Percentiles rank a stretch among this genome's conserved stretches.
Evolutionary conservation across 345 rosid species (phyloP).

Genomic region (Carallia pectinifolia): DNA sequence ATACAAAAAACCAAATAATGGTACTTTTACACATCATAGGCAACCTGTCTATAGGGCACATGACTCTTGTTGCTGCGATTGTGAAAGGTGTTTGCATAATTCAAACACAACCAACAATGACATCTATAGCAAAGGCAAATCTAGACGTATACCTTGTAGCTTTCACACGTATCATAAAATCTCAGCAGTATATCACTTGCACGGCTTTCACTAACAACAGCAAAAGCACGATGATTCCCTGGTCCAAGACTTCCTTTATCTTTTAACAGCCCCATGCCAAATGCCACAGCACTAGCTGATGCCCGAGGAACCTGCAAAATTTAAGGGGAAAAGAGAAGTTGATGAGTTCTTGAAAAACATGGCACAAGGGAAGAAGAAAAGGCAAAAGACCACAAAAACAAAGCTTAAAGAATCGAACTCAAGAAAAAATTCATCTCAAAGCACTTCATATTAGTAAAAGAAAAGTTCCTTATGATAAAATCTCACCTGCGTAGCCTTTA

Average conservation of each 20-base stretch:
- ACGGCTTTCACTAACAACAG: conserved; percentile 88
- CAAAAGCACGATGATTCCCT: conserved; percentile 72
- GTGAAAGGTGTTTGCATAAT: background rate
- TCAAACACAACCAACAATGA: background rate
- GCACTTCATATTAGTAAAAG: background rate
- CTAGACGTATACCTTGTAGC: conserved; percentile 63
- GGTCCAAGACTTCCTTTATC: conserved; percentile 81
- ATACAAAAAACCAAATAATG: no score
- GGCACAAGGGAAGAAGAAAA: background rate
- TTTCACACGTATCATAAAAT: conserved; percentile 78
- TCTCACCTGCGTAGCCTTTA: conserved; percentile 83
- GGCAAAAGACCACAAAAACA: background rate
- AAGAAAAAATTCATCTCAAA: background rate
- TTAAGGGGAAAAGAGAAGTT: conserved; percentile 13
- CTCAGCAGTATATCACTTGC: conserved; percentile 84
- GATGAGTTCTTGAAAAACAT: background rate
- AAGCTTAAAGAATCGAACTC: background rate
- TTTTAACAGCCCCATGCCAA: conserved; percentile 91
- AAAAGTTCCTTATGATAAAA: background rate
- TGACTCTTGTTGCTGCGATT: no score
- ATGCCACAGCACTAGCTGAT: conserved; percentile 96
- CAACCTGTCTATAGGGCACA: no score
- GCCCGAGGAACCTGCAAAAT: conserved; percentile 75
- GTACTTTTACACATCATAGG: no score
- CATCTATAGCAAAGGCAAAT: conserved; percentile 5